Evolutionary conservation across 2,329 filamentous ascomycete species (phyloP).

Genomic region (Bertia moriformis): DNA sequence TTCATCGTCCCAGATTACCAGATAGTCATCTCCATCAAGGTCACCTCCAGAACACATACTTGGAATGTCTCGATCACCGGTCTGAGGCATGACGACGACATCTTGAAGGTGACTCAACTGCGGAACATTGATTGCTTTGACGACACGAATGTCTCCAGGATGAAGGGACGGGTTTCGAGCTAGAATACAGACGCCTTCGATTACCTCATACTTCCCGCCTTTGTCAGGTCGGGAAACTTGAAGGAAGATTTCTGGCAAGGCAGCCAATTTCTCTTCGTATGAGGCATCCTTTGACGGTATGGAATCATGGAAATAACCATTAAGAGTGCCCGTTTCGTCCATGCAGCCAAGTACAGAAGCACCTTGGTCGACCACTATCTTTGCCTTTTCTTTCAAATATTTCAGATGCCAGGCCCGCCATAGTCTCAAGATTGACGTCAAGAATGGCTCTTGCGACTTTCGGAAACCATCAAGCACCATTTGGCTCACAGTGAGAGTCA

Average conservation of each 20-base stretch:
- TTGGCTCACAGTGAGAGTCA: conserved; percentile 57
- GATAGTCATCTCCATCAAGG: conserved; percentile 88
- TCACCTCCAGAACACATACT: conserved; percentile 96
- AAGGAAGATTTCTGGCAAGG: conserved; percentile 75
- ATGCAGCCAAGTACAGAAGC: conserved; percentile 79
- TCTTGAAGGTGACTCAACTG: conserved; percentile 65
- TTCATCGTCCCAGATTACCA: conserved; percentile 76
- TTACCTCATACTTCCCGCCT: conserved; percentile 40
- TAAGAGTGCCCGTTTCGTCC: conserved; percentile 66
- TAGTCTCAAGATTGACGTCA: conserved; percentile 61
- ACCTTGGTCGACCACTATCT: conserved; percentile 66
- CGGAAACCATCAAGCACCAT: conserved; percentile 76
- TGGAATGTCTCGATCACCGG: conserved; percentile 69
- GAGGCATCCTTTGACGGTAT: conserved; percentile 16
- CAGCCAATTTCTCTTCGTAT: conserved; percentile 24
- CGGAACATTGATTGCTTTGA: conserved; percentile 65
- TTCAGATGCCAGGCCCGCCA: conserved; percentile 88
- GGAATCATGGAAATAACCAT: conserved; percentile 46
- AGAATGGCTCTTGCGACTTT: conserved; percentile 59
- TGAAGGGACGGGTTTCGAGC: conserved; percentile 90
- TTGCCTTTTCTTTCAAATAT: conserved; percentile 80
- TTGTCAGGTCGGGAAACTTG: conserved; percentile 53
- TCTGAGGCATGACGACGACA: conserved; percentile 75
- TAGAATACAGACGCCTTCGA: conserved; percentile 67
- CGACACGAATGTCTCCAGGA: conserved; percentile 78